These are phyloP conservation scores for Sphaerulina populicola DNA, from an alignment of 2,329 filamentous ascomycete genomes.

Conservation along the genomic window DNA sequence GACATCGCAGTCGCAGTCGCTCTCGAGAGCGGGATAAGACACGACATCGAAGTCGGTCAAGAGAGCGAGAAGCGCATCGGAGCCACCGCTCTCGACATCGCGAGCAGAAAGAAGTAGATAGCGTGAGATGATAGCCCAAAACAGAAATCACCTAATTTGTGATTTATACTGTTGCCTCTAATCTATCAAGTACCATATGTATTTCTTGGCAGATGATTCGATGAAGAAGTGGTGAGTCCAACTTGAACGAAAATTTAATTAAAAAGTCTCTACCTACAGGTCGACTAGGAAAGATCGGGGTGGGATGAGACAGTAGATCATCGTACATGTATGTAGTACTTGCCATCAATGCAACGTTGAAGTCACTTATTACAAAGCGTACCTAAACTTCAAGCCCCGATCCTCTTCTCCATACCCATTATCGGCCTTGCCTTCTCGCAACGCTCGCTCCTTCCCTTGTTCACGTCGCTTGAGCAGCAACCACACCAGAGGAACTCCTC, in stretches of 20 bases:
- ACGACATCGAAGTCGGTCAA: conserved; percentile 17
- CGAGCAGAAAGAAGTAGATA: neutral
- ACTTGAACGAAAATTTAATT: no score
- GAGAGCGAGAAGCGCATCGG: conserved; percentile 7
- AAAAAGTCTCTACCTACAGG: no score
- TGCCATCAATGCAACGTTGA: no score
- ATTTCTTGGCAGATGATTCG: no score
- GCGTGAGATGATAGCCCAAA: no score
- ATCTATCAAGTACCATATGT: no score
- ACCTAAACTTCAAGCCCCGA: conserved; percentile 5
- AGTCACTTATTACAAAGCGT: neutral
- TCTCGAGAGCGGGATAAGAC: conserved; percentile 4
- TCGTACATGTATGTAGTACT: no score
- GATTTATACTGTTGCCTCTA: no score
- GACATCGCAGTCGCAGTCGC: neutral
- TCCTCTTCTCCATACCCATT: conserved; percentile 6
- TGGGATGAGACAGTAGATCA: no score
- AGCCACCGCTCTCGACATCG: neutral
- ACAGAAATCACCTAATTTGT: no score
- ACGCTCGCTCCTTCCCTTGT: neutral
- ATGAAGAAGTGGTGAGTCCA: no score
- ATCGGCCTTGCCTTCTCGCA: neutral
- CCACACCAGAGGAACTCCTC: neutral
- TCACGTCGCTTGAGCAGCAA: neutral
- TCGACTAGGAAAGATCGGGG: no score